These are phyloP conservation scores for Galerina marginata DNA, from an alignment of 768 basidiomycete genomes.

Conservation along the genomic window DNA sequence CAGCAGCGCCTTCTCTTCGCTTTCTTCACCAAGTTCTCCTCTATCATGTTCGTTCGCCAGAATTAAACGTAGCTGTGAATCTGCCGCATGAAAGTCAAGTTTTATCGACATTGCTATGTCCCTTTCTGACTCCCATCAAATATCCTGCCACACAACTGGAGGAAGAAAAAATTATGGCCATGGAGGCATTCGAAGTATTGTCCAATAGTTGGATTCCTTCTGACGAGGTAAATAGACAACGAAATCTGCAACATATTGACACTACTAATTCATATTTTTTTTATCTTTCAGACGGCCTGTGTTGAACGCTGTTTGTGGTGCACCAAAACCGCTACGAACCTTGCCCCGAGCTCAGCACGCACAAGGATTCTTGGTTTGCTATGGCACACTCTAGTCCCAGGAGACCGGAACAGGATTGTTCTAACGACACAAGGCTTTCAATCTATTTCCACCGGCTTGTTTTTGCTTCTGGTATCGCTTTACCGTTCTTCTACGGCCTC, in stretches of 20 bases:
- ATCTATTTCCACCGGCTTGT: constrained; percentile 56
- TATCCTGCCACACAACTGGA: constrained; percentile 39
- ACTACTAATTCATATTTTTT: neutral
- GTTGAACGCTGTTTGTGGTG: constrained; percentile 76
- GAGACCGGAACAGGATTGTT: constrained; percentile 45
- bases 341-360: constrained; percentile 42
- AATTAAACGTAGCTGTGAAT: constrained; percentile 26
- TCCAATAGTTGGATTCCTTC: constrained; percentile 59
- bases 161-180: constrained; percentile 58
- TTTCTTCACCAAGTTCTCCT: constrained; percentile 52
- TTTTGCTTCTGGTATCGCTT: constrained; percentile 53
- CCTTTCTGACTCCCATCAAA: constrained; percentile 52
- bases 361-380: constrained; percentile 57
- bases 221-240: constrained; percentile 51
- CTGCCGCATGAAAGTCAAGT: constrained; percentile 66
- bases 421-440: constrained; percentile 53
- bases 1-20: constrained; percentile 43
- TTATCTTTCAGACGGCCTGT: constrained; percentile 40
- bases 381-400: constrained; percentile 48
- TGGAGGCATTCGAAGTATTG: constrained; percentile 67
- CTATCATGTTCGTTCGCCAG: constrained; percentile 42
- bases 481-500: constrained; percentile 20
- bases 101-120: constrained; percentile 59
- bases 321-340: constrained; percentile 59
- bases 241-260: neutral